Evolutionary conservation across 1,284 basidiomycete species (phyloP).

Genomic region (Melampsora americana): DNA sequence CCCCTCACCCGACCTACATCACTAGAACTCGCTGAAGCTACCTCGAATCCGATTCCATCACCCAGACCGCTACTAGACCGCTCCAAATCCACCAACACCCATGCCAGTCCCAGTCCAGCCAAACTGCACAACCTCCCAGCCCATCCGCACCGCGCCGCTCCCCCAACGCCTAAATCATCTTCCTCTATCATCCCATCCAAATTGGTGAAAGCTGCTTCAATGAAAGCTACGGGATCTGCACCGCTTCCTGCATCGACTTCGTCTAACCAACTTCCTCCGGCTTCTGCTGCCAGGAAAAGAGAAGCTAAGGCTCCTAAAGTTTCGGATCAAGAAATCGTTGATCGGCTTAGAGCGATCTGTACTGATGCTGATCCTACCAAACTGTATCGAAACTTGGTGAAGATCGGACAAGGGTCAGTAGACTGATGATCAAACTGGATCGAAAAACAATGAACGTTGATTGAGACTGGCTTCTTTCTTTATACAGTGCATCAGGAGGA

Average conservation of each 20-base stretch:
- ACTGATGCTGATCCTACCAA: conserved; percentile 94
- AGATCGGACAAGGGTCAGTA: conserved; percentile 92
- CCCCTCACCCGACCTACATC: neutral
- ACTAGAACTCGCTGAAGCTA: neutral
- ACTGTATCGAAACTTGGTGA: conserved; percentile 84
- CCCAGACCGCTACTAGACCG: conserved; percentile 35
- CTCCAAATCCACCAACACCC: conserved; percentile 52
- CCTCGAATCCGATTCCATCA: conserved; percentile 19
- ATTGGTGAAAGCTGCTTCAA: conserved; percentile 47
- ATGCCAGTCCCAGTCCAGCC: conserved; percentile 24
- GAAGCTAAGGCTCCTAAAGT: conserved; percentile 56
- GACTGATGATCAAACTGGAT: too few species aligned
- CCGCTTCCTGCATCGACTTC: conserved; percentile 62
- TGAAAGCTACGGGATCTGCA: conserved; percentile 50
- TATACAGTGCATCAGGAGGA: conserved; percentile 79
- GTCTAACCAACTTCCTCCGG: conserved; percentile 50
- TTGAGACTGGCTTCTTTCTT: conserved; percentile 25
- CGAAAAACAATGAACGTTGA: conserved; percentile 35
- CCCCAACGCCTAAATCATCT: conserved; percentile 36
- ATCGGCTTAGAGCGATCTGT: conserved; percentile 86
- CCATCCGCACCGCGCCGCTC: conserved; percentile 31
- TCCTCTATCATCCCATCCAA: conserved; percentile 38
- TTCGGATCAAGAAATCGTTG: conserved; percentile 78
- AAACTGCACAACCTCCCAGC: conserved; percentile 32
- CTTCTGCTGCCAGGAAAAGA: conserved; percentile 49